Percentiles rank a stretch among this genome's conserved stretches.
Evolutionary conservation across 2,329 filamentous ascomycete species (phyloP).

Genomic region (Colletotrichum truncatum): DNA sequence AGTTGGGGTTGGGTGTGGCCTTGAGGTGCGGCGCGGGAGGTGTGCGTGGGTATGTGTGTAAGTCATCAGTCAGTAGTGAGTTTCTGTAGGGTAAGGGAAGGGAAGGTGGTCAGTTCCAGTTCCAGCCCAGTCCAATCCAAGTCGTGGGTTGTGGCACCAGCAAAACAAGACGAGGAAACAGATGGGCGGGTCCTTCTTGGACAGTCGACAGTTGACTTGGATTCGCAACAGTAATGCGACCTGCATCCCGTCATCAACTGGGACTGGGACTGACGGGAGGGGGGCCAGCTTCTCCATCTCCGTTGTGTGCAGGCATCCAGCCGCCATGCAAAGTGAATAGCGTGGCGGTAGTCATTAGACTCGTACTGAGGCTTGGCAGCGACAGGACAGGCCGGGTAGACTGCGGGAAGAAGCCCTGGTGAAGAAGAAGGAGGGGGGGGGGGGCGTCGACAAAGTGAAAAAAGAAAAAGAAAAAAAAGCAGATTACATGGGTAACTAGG

Average conservation of each 20-base stretch:
- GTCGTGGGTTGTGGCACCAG: slow-evolving; percentile 15
- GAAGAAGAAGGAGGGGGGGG: not conserved
- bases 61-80: slow-evolving; percentile 19
- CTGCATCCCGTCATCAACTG: slow-evolving; percentile 17
- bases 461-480: not conserved
- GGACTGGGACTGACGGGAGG: not conserved
- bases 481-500: slow-evolving; percentile 17
- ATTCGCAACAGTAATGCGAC: slow-evolving; percentile 22
- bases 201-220: slow-evolving; percentile 9
- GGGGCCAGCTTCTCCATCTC: not conserved
- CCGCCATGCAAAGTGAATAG: slow-evolving; percentile 16
- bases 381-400: not conserved
- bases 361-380: slow-evolving; percentile 2
- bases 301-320: slow-evolving; percentile 2
- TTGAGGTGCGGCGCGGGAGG: slow-evolving; percentile 33
- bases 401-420: not conserved
- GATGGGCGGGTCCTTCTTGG: slow-evolving; percentile 7
- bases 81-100: not conserved
- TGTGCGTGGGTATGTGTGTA: slow-evolving; percentile 28
- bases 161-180: slow-evolving; percentile 31
- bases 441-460: not conserved
- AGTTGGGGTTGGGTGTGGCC: slow-evolving; percentile 14
- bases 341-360: slow-evolving; percentile 16
- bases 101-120: slow-evolving; percentile 25
- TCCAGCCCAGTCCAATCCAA: slow-evolving; percentile 19